A percentile compares a stretch with the other conserved stretches of the same genome.
Evolutionary conservation across 345 rosid species (phyloP).

Genomic region (Eucalyptus erythrocorys): DNA sequence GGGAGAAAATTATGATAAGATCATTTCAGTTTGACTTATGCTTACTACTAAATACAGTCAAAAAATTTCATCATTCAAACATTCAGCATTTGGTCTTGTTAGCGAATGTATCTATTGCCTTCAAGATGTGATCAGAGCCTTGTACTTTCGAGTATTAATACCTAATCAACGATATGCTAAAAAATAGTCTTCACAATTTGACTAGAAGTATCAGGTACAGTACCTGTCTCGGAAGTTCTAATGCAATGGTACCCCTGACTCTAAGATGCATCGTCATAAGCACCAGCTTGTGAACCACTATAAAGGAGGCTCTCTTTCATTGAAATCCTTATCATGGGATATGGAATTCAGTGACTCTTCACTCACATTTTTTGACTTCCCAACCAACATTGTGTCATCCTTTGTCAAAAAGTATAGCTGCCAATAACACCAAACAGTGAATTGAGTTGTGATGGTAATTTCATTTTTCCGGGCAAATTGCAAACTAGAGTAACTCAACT

Average conservation of each 20-base stretch:
- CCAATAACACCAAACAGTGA: background rate
- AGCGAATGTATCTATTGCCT: background rate
- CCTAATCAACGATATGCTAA: background rate
- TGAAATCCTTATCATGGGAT: slow-evolving; percentile 7
- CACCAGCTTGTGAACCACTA: slow-evolving; percentile 8
- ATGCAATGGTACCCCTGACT: slow-evolving; percentile 14
- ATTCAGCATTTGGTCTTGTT: background rate
- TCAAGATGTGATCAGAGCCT: background rate
- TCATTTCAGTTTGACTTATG: background rate
- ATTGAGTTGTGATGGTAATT: background rate
- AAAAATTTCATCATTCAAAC: background rate
- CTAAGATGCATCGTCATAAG: background rate
- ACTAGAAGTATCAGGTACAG: background rate
- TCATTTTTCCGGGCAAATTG: background rate
- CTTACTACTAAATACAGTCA: background rate
- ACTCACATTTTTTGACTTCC: slow-evolving; percentile 20
- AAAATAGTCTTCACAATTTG: background rate
- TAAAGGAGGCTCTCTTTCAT: slow-evolving; percentile 5
- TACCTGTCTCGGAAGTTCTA: slow-evolving; percentile 50
- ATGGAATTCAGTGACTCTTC: background rate
- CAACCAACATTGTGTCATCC: slow-evolving; percentile 37
- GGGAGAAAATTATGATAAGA: background rate
- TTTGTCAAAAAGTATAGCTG: slow-evolving; percentile 47
- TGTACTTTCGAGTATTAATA: background rate
- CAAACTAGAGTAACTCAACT: background rate